phyloP scores from a whole-genome alignment of 2,329 filamentous ascomycete genomes.

The Beauveria australis region DNA sequence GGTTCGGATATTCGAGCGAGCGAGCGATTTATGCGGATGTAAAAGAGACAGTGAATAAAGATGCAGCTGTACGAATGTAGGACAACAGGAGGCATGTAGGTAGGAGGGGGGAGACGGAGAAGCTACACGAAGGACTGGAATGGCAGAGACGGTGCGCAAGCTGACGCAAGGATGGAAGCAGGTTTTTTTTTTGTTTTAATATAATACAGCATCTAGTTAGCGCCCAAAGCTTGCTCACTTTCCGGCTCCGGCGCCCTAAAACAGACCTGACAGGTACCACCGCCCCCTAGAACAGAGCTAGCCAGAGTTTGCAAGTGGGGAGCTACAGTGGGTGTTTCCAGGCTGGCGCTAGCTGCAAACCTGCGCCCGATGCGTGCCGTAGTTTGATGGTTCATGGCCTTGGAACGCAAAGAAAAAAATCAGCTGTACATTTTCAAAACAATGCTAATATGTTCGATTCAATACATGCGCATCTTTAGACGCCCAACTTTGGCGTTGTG shows the following conservation, averaged over 20 bases:
- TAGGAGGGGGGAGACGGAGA: background rate
- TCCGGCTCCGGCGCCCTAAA: background rate
- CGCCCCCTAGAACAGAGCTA: background rate
- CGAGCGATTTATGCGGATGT: background rate
- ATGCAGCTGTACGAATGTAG: background rate
- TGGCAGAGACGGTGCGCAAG: background rate
- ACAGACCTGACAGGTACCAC: background rate
- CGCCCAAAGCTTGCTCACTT: background rate
- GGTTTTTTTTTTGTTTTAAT: background rate
- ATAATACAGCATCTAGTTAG: background rate
- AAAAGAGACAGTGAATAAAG: background rate
- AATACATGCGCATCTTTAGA: too few relatives aligned
- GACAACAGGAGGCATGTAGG: background rate
- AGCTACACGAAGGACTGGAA: background rate
- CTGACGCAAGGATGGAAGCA: constrained; percentile 10
- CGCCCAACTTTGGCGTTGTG: too few relatives aligned
- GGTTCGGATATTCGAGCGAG: background rate
- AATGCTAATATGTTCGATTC: too few relatives aligned
- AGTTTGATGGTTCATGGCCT: background rate
- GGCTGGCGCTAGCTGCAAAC: background rate
- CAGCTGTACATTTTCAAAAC: too few relatives aligned
- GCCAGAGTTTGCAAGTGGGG: constrained; percentile 1
- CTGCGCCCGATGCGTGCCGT: background rate
- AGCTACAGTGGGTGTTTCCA: background rate
- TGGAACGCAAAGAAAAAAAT: background rate